Evolutionary conservation across 2,329 filamentous ascomycete species (phyloP).

Genomic region (Fusarium sororula): DNA sequence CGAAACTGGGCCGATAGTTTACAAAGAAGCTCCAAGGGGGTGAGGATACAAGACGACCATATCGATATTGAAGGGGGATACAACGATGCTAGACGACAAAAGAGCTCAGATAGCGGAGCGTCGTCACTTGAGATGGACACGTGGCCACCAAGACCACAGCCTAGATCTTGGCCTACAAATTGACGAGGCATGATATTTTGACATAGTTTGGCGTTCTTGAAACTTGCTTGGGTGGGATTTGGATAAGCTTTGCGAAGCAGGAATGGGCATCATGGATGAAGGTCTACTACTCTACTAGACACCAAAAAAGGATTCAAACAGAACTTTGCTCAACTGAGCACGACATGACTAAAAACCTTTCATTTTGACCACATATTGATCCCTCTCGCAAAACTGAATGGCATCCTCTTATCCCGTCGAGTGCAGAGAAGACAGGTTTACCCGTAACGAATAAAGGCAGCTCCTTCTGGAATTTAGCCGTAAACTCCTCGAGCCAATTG

Average conservation of each 20-base stretch:
- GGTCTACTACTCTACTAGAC: not conserved
- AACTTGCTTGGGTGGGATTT: not conserved
- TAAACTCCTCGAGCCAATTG: not conserved
- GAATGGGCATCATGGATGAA: not conserved
- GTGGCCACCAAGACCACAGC: slow-evolving; percentile 33
- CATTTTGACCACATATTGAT: not conserved
- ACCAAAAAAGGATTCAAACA: not conserved
- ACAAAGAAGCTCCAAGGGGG: slow-evolving; percentile 33
- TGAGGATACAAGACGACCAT: slow-evolving; percentile 39
- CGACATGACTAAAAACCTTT: not conserved
- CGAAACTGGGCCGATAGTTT: slow-evolving; percentile 34
- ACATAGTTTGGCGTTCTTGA: slow-evolving; percentile 24
- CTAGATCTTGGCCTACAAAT: slow-evolving; percentile 27
- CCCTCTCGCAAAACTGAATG: not conserved
- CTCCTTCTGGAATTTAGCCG: not conserved
- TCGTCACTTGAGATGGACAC: slow-evolving; percentile 39
- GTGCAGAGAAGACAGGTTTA: not conserved
- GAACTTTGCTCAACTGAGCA: not conserved
- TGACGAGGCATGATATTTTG: slow-evolving; percentile 8
- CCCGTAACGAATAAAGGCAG: not conserved
- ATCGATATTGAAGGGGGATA: slow-evolving; percentile 34
- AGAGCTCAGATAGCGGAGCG: slow-evolving; percentile 25
- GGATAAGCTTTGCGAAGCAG: slow-evolving; percentile 1
- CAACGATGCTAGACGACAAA: slow-evolving; percentile 20
- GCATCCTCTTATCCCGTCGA: not conserved